phyloP scores from a whole-genome alignment of 371 early-diverging fungal species.

The Rhizopus microsporus region DNA sequence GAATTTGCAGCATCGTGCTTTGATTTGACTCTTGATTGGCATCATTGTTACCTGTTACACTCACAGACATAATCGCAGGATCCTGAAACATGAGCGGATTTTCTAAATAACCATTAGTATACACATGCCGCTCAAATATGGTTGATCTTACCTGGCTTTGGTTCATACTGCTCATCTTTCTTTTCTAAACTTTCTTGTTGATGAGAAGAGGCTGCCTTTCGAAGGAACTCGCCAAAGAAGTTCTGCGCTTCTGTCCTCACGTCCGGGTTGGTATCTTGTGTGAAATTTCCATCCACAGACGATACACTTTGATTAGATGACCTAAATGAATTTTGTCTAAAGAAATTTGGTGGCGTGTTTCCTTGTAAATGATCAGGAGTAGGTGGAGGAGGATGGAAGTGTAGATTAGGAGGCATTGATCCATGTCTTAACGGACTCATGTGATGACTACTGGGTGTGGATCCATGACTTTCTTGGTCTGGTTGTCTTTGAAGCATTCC shows the following conservation, averaged over 20 bases:
- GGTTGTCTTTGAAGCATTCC: background rate
- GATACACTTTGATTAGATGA: background rate
- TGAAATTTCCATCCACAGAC: background rate
- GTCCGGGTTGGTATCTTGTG: slow-evolving; percentile 12
- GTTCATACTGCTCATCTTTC: slow-evolving; percentile 6
- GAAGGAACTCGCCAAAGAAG: slow-evolving; percentile 70
- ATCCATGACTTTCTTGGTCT: background rate
- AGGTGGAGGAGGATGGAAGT: too few relatives aligned
- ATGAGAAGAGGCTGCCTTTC: slow-evolving; percentile 62
- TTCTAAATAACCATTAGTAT: slow-evolving; percentile 1
- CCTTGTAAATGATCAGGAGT: background rate
- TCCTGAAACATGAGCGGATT: slow-evolving; percentile 50
- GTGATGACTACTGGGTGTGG: background rate
- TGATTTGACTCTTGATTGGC: slow-evolving; percentile 18
- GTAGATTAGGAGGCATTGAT: background rate
- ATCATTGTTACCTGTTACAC: slow-evolving; percentile 34
- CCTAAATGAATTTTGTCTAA: background rate
- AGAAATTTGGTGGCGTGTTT: background rate
- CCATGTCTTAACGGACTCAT: background rate
- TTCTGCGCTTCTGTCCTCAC: slow-evolving; percentile 59
- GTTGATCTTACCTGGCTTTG: slow-evolving; percentile 12
- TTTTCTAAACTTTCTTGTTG: slow-evolving; percentile 23
- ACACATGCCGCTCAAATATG: background rate
- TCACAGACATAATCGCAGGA: slow-evolving; percentile 71
- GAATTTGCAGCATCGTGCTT: slow-evolving; percentile 38